Conservation (phyloP, 257 asterid species). For the Mentha longifolia region DNA sequence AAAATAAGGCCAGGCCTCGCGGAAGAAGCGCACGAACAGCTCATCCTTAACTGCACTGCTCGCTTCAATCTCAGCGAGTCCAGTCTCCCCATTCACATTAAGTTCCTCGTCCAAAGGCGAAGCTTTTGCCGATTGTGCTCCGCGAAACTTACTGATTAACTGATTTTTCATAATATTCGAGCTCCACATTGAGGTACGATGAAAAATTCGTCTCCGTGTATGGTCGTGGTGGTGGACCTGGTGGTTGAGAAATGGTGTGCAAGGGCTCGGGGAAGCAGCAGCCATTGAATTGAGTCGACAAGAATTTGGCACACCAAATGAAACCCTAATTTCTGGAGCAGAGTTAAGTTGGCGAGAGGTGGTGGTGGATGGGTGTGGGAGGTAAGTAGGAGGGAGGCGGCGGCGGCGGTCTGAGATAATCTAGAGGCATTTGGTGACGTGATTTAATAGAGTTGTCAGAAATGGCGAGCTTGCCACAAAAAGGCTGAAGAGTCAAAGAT, state of each 20-base stretch:
- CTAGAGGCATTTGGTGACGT: not conserved
- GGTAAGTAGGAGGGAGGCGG: not conserved
- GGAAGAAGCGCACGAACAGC: slow-evolving; percentile 76
- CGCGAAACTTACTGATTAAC: slow-evolving; percentile 28
- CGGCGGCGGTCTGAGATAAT: not conserved
- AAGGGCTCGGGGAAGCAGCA: slow-evolving; percentile 39
- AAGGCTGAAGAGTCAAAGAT: too few relatives aligned
- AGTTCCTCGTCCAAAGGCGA: slow-evolving; percentile 33
- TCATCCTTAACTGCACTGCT: slow-evolving; percentile 62
- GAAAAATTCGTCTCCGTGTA: slow-evolving; percentile 9
- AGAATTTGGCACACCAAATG: too few relatives aligned
- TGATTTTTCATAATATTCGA: slow-evolving; percentile 10
- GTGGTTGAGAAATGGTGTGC: slow-evolving; percentile 42
- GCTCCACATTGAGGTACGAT: slow-evolving; percentile 26
- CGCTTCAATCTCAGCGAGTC: slow-evolving; percentile 43
- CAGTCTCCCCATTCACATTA: slow-evolving; percentile 48
- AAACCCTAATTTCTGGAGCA: not conserved
- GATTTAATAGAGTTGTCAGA: too few relatives aligned
- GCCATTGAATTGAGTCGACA: slow-evolving; percentile 47
- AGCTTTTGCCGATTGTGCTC: slow-evolving; percentile 29
- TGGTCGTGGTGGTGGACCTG: not conserved
- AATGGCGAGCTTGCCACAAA: too few relatives aligned
- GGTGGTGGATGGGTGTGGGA: not conserved
- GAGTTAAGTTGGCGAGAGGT: not conserved
- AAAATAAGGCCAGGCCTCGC: slow-evolving; percentile 93